Evolutionary conservation across 306 rosid genomes (phyloP).

Genomic region (Malus sylvestris): DNA sequence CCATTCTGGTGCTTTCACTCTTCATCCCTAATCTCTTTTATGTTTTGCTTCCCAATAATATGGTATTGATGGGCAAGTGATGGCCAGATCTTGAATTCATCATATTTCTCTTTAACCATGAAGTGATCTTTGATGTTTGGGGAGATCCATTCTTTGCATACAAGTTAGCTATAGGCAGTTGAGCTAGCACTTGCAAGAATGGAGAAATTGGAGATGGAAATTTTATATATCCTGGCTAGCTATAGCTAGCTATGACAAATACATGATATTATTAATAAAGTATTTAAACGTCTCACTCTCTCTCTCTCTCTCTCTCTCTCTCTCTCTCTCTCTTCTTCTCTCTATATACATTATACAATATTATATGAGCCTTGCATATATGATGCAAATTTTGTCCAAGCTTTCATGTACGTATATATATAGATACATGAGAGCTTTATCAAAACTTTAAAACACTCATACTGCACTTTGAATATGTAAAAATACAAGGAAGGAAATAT

Average conservation of each 20-base stretch:
- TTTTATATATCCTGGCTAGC: not conserved
- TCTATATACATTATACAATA: not conserved
- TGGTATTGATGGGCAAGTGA: not conserved
- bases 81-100: slow-evolving; percentile 2
- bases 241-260: not conserved
- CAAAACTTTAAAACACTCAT: too few species aligned
- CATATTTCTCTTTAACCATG: not conserved
- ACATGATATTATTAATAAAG: not conserved
- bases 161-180: not conserved
- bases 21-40: slow-evolving; percentile 3
- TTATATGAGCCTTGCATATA: not conserved
- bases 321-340: not conserved
- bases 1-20: slow-evolving; percentile 6
- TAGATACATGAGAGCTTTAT: not conserved
- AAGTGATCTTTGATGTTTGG: not conserved
- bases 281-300: slow-evolving; percentile 14
- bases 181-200: slow-evolving; percentile 5
- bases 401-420: not conserved
- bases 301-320: not conserved
- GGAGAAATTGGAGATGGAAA: slow-evolving; percentile 10
- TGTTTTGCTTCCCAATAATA: not conserved
- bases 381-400: slow-evolving; percentile 7
- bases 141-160: not conserved
- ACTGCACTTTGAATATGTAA: not conserved
- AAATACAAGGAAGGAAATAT: too few species aligned